Conservation (phyloP, 306 rosid species). For the Rubus idaeus region DNA sequence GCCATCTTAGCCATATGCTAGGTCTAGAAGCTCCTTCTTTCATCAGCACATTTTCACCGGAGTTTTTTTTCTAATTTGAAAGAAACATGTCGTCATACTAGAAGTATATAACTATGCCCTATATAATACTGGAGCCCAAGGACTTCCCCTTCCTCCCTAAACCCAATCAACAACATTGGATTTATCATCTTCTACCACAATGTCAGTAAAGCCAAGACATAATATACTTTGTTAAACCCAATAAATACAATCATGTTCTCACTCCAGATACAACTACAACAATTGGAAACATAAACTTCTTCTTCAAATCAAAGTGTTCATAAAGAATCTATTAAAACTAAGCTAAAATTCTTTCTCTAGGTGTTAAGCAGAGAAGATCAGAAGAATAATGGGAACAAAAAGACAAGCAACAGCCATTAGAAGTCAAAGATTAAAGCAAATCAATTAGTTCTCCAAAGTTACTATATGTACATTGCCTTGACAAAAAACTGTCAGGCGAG, state of each 20-base stretch:
- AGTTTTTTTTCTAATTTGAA: neutral
- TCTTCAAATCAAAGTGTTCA: neutral
- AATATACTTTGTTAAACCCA: neutral
- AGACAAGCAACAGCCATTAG: neutral
- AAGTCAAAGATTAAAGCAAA: neutral
- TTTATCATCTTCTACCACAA: neutral
- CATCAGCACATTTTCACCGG: neutral
- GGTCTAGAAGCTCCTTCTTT: neutral
- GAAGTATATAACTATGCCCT: neutral
- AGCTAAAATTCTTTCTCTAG: neutral
- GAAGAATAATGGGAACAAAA: neutral
- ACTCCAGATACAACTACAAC: neutral
- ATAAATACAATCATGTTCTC: neutral
- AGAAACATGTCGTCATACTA: neutral
- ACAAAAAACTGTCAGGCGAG: neutral
- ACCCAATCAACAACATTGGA: neutral
- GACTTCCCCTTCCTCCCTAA: neutral
- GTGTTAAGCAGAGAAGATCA: neutral
- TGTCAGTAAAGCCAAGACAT: neutral
- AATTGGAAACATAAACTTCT: neutral
- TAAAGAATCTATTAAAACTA: neutral
- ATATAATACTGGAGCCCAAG: neutral
- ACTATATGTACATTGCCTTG: neutral
- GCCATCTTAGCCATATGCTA: neutral
- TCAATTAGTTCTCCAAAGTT: neutral